These are phyloP conservation scores for Penicillium bovifimosum DNA, from an alignment of 495 filamentous ascomycete genomes.

Conservation along the genomic window DNA sequence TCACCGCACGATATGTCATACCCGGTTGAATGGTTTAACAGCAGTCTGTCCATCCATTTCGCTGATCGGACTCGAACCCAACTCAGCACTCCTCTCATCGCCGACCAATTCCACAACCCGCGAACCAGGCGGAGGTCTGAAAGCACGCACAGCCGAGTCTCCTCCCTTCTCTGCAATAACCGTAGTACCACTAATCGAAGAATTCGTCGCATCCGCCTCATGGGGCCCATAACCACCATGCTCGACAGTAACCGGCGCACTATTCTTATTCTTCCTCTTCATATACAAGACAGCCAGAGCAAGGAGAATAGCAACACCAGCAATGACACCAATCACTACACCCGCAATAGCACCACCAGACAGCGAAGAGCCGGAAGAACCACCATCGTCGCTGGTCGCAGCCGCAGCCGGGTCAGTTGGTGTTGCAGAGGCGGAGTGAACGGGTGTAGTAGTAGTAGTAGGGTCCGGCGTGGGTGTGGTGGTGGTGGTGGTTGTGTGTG, in stretches of 20 bases:
- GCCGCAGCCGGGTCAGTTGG: not conserved
- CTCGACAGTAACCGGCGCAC: not conserved
- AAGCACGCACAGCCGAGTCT: not conserved
- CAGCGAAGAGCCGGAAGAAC: slow-evolving; percentile 1
- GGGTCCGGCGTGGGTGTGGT: not conserved
- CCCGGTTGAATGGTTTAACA: not conserved
- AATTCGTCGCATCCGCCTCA: slow-evolving; percentile 1
- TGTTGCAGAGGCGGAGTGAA: not conserved
- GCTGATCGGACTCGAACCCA: slow-evolving; percentile 11
- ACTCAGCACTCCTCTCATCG: slow-evolving; percentile 1
- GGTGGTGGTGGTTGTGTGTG: not conserved
- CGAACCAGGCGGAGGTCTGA: slow-evolving; percentile 13
- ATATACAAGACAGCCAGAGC: slow-evolving; percentile 1
- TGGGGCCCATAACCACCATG: slow-evolving; percentile 1
- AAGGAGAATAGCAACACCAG: slow-evolving; percentile 1
- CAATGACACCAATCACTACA: slow-evolving; percentile 11
- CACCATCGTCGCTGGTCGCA: not conserved
- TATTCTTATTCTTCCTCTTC: slow-evolving; percentile 2
- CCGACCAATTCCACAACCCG: slow-evolving; percentile 8
- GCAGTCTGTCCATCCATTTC: not conserved
- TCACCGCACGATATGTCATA: not conserved
- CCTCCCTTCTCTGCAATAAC: not conserved
- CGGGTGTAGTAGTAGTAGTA: not conserved
- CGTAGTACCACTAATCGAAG: not conserved
- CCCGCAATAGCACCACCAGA: slow-evolving; percentile 16